Evolutionary conservation across 768 basidiomycete species (phyloP).

Genomic region (Coprinopsis strossmayeri): DNA sequence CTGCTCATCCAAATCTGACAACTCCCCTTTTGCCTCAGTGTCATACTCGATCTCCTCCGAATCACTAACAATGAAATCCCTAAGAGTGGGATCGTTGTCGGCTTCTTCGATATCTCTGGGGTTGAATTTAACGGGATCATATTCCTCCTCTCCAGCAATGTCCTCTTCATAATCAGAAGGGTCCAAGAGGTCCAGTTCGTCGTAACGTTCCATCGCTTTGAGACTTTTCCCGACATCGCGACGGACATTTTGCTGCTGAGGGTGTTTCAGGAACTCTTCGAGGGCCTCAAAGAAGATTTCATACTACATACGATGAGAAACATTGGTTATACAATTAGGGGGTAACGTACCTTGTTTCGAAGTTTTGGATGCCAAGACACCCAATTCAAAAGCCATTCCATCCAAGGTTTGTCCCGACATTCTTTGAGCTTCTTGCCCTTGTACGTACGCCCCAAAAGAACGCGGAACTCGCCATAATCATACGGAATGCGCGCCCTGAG

Average conservation of each 20-base stretch:
- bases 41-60: neutral
- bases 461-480: neutral
- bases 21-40: too few species aligned
- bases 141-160: neutral
- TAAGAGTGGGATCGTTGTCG: neutral
- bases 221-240: constrained; percentile 5
- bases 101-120: neutral
- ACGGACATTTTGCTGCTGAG: neutral
- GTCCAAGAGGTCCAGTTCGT: neutral
- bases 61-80: neutral
- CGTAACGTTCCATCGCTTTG: neutral
- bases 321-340: neutral
- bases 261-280: neutral
- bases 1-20: too few species aligned
- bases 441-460: neutral
- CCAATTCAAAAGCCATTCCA: neutral
- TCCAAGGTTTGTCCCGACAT: constrained; percentile 3
- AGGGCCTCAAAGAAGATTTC: constrained; percentile 1
- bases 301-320: neutral
- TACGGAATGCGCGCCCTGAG: neutral
- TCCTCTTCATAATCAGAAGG: neutral
- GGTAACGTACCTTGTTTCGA: neutral
- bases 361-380: too few species aligned
- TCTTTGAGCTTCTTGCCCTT: neutral
- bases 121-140: neutral